These are phyloP conservation scores for Crithidia expoeki DNA, from an alignment of 208 protist species.

Conservation along the genomic window DNA sequence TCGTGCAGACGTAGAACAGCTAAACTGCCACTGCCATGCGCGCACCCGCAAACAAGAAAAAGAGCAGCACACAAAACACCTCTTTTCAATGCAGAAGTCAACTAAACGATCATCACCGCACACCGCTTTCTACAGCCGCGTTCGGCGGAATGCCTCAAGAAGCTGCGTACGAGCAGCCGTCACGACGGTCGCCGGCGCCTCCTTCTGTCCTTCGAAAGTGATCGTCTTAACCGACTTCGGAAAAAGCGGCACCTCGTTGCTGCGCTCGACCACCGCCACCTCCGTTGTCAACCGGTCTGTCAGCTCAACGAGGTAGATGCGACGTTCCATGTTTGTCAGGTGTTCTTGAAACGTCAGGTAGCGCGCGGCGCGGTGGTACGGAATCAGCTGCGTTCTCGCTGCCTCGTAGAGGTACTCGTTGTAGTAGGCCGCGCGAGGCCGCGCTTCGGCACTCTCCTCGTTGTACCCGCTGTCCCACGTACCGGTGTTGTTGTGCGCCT, in stretches of 20 bases:
- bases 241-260: background rate
- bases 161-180: background rate
- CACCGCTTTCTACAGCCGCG: background rate
- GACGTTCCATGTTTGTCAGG: constrained; percentile 17
- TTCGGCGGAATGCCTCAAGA: background rate
- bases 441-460: background rate
- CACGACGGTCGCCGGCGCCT: background rate
- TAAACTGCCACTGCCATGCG: no score
- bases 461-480: constrained; percentile 1
- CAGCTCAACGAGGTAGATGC: constrained; percentile 27
- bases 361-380: background rate
- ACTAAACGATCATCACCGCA: background rate
- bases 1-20: no score
- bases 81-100: background rate
- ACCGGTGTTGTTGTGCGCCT: constrained; percentile 31
- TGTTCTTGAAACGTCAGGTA: constrained; percentile 19
- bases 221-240: no score
- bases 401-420: background rate
- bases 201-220: background rate
- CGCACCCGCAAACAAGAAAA: background rate
- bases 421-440: background rate
- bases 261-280: background rate
- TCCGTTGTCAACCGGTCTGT: constrained; percentile 11
- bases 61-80: no score
- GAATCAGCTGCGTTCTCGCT: constrained; percentile 1